Base-by-base conservation (phyloP, 352 stramenopile genomes). In the Globisporangium mamillatum region DNA sequence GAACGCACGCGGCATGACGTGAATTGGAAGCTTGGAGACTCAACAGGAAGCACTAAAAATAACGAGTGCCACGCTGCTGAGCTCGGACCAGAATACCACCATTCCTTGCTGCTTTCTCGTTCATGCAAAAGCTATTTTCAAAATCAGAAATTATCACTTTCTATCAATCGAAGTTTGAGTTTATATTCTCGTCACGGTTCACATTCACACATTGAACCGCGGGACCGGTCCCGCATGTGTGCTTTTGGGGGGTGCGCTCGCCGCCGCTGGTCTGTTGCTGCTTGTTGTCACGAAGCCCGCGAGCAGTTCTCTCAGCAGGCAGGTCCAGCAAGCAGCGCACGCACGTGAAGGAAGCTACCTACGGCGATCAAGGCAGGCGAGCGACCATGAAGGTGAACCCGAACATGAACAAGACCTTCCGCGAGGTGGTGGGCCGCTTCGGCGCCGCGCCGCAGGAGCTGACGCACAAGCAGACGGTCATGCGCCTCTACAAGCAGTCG, bases 401-500 rank as follows among this genome's bases (percentile, higher is more conserved):
- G 58, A 95, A 95, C 75, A 92, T 95, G 83, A 88, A 90, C 76
- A 87, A 92, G 75, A 91, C 81, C 61, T 87, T 88, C 74, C 88
- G 84, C 56, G 84, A 95, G 77, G 88, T 93, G 54, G 88, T 93
- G 63, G 77, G 81, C 4, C 84, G 82, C 66, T 88, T 84, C 71
- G 75, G 82, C 60, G 84, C 76, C 62, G 68, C 74, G n/a, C 48
- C 73, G 61, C 75, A 84, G 70, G 79, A 82, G 73, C 83, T 97
- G 48, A 81, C 89, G 72, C 91, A 97, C 79, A 91, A 94, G 80
- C 91, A 97, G 79, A 85, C 77, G 59, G 91, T 97, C 66, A 87
- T 84, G 76, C 86, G 96, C 32, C 79, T 99, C 71, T 99, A 99
- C 79, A 97, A 97, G 71, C 79, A 98, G 73, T 93, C 92, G 66